Evolutionary conservation across 208 protist species (phyloP).

Genomic region (Crithidia mellificae): DNA sequence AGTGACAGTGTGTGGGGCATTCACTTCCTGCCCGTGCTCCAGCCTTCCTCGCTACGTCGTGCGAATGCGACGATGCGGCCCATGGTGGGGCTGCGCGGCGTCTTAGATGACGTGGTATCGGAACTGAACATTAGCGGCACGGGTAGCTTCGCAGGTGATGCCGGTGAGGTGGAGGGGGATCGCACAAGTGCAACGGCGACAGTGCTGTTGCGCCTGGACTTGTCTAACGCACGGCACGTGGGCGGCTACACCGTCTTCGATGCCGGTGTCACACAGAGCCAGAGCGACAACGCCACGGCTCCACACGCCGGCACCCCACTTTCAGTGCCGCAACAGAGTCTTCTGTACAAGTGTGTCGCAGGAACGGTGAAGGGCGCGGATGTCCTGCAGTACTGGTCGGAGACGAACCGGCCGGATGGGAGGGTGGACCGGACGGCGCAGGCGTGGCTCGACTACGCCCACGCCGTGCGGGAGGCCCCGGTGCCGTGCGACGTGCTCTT

Average conservation of each 20-base stretch:
- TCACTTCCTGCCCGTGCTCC: conserved; percentile 62
- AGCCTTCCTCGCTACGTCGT: conserved; percentile 43
- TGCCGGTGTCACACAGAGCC: no score
- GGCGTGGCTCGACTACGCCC: conserved; percentile 79
- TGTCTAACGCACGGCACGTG: conserved; percentile 39
- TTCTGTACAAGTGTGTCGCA: conserved; percentile 63
- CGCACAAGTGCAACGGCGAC: background rate
- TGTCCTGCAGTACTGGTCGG: conserved; percentile 76
- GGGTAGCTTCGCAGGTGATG: background rate
- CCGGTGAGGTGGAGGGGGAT: background rate
- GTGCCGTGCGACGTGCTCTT: conserved; percentile 83
- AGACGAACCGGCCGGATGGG: conserved; percentile 73
- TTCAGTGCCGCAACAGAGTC: conserved; percentile 18
- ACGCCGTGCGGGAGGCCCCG: conserved; percentile 33
- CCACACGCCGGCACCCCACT: background rate
- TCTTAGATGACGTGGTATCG: conserved; percentile 64
- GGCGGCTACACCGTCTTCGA: conserved; percentile 49
- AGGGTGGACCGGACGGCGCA: conserved; percentile 46
- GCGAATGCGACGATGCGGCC: conserved; percentile 60
- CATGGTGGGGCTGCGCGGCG: conserved; percentile 61
- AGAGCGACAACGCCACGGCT: no score
- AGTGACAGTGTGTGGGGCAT: conserved; percentile 20
- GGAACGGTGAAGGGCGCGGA: conserved; percentile 59
- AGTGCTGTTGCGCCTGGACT: conserved; percentile 74
- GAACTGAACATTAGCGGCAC: conserved; percentile 66